These are phyloP conservation scores for Aspergillus caelatus DNA, from an alignment of 2,329 filamentous ascomycete species.

Conservation along the genomic window DNA sequence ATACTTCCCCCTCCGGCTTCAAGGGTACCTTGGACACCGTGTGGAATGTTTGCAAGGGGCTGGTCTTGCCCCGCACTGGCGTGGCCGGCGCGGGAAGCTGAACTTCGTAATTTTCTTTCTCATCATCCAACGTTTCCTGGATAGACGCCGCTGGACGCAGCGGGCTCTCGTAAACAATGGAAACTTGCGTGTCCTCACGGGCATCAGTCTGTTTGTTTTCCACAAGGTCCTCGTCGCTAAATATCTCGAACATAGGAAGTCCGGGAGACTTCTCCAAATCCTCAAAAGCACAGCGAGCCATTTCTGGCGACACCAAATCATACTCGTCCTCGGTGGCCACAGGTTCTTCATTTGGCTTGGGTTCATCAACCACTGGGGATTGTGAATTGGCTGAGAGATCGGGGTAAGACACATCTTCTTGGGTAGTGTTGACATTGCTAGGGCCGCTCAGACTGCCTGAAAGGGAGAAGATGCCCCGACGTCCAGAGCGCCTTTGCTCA, in stretches of 20 bases:
- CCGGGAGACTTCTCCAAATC: conserved; percentile 3
- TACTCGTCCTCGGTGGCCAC: conserved; percentile 5
- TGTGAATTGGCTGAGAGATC: conserved; percentile 24
- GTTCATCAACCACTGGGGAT: conserved; percentile 16
- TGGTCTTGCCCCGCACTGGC: conserved; percentile 52
- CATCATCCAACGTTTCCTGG: conserved; percentile 44
- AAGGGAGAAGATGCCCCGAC: conserved; percentile 40
- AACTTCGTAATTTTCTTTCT: conserved; percentile 33
- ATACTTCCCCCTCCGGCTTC: conserved; percentile 63
- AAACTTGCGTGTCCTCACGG: conserved; percentile 8
- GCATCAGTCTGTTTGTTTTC: conserved; percentile 12
- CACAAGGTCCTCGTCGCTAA: conserved; percentile 10
- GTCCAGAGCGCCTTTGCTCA: conserved; percentile 30
- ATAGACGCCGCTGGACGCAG: background rate
- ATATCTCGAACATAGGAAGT: conserved; percentile 21
- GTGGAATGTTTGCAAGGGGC: conserved; percentile 62
- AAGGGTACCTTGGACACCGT: conserved; percentile 78
- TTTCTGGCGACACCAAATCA: background rate
- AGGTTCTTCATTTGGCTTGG: background rate
- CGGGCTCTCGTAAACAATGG: conserved; percentile 1
- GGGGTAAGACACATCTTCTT: conserved; percentile 25
- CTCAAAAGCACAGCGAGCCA: conserved; percentile 3
- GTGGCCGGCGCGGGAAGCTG: conserved; percentile 52
- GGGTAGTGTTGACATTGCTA: conserved; percentile 14
- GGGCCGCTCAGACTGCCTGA: conserved; percentile 26